Evolutionary conservation across 768 basidiomycete species (phyloP).

Genomic region (Suillus weaverae): DNA sequence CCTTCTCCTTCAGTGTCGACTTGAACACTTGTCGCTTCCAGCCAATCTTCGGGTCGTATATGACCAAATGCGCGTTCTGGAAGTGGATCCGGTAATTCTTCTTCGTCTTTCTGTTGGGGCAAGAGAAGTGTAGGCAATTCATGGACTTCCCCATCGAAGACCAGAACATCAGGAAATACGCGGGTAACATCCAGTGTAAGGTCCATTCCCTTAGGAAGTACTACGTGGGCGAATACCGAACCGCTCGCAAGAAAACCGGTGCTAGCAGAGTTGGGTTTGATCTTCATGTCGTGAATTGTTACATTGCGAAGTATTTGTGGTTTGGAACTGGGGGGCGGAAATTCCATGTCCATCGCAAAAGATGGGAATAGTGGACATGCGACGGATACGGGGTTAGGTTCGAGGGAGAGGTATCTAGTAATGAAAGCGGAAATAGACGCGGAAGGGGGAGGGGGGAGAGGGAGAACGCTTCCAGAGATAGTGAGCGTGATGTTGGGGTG

Average conservation of each 20-base stretch:
- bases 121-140: constrained; percentile 17
- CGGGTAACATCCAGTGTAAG: constrained; percentile 60
- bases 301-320: constrained; percentile 71
- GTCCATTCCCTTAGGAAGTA: constrained; percentile 69
- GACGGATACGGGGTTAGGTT: constrained; percentile 57
- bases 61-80: constrained; percentile 76
- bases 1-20: constrained; percentile 49
- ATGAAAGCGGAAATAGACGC: constrained; percentile 58
- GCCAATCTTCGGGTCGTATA: constrained; percentile 71
- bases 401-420: constrained; percentile 60
- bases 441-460: constrained; percentile 44
- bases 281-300: constrained; percentile 74
- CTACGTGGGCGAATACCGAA: constrained; percentile 60
- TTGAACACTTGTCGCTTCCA: constrained; percentile 45
- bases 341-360: constrained; percentile 47
- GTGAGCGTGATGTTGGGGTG: constrained; percentile 67
- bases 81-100: constrained; percentile 61
- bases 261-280: constrained; percentile 45
- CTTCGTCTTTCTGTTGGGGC: constrained; percentile 36
- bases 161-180: constrained; percentile 73
- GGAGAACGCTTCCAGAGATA: constrained; percentile 57
- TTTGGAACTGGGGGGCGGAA: constrained; percentile 64
- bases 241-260: constrained; percentile 65
- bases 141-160: constrained; percentile 73
- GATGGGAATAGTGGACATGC: constrained; percentile 54